phyloP scores from a whole-genome alignment of 345 rosid species.

The Citropsis articulata region DNA sequence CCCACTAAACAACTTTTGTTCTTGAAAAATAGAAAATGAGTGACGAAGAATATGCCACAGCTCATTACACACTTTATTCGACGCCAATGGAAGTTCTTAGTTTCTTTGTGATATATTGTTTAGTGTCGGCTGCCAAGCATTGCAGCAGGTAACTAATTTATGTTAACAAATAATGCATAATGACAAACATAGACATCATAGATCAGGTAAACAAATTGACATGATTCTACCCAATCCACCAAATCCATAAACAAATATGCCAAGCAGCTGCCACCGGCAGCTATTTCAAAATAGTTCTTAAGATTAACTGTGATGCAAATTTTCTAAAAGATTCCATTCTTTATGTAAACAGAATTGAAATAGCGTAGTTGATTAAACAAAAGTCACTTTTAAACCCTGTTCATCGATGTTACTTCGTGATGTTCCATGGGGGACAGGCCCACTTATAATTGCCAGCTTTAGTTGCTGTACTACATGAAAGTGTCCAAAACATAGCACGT shows the following conservation, averaged over 20 bases:
- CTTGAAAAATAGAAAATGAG: no score
- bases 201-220: constrained; percentile 20
- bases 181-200: background rate
- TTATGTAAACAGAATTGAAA: background rate
- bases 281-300: background rate
- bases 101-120: background rate
- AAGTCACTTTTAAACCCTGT: background rate
- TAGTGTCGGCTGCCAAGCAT: background rate
- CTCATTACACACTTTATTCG: no score
- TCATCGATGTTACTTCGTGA: background rate
- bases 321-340: background rate
- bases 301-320: background rate
- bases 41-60: no score
- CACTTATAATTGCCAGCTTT: background rate
- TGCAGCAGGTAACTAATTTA: constrained; percentile 13
- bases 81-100: no score
- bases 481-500: constrained; percentile 19
- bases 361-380: background rate
- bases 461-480: background rate
- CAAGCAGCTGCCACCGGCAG: constrained; percentile 1
- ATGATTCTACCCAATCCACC: background rate
- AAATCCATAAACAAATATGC: background rate
- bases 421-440: background rate
- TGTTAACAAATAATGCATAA: constrained; percentile 3
- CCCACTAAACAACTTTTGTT: no score